Conservation (phyloP, 495 filamentous ascomycete species). For the Penicillium egyptiacum region DNA sequence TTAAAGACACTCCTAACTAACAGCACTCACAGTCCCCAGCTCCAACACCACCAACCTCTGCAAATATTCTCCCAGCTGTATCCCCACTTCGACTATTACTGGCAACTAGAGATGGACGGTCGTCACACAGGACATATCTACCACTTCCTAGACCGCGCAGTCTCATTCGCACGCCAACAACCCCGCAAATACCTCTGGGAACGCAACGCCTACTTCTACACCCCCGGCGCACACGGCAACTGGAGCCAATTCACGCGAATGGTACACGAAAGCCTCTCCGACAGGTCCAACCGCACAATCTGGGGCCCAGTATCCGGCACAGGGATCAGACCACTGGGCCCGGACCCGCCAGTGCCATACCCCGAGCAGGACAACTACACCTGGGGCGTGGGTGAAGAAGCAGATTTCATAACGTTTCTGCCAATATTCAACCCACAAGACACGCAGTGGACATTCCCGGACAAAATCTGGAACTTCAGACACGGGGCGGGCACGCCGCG, state of each 20-base stretch:
- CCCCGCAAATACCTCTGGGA: conserved; percentile 74
- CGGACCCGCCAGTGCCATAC: conserved; percentile 51
- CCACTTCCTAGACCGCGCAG: conserved; percentile 61
- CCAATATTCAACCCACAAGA: conserved; percentile 68
- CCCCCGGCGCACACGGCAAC: conserved; percentile 61
- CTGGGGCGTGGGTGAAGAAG: conserved; percentile 76
- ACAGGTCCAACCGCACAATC: conserved; percentile 38
- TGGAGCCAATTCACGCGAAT: conserved; percentile 55
- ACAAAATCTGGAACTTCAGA: conserved; percentile 43
- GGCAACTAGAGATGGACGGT: conserved; percentile 78
- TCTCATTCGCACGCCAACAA: conserved; percentile 58
- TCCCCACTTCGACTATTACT: conserved; percentile 71
- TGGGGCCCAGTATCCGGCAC: conserved; percentile 56
- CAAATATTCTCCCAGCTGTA: conserved; percentile 62
- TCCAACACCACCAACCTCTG: conserved; percentile 38
- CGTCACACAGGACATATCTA: conserved; percentile 71
- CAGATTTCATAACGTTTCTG: conserved; percentile 69
- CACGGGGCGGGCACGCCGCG: conserved; percentile 52
- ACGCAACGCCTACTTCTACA: conserved; percentile 69
- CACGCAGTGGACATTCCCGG: conserved; percentile 61
- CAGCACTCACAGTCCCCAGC: conserved; percentile 15
- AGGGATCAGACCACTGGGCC: conserved; percentile 58
- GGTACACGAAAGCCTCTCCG: conserved; percentile 46
- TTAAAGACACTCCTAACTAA: conserved; percentile 3
- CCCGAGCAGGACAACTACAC: conserved; percentile 61